Base-by-base conservation (phyloP, 169 alveolate genomes). In the Babesia bovis region DNA sequence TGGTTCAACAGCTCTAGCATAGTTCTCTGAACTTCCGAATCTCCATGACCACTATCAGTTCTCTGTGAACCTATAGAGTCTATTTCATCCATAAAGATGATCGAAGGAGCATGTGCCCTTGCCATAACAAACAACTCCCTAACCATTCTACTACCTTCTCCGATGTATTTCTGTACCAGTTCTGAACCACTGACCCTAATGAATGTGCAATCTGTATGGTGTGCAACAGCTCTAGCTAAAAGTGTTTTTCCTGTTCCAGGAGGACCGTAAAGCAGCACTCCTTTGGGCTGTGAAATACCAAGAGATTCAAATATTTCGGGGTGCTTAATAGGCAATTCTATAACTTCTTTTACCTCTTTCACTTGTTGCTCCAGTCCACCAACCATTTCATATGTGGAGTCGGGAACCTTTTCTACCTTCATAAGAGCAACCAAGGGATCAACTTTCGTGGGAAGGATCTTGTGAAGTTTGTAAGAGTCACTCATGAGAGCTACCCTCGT, bases 321-420 rank as follows among this genome's bases (percentile, higher is more conserved):
- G 85, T 98, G 99, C 77, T 96, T 97, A 52, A 97, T 96, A 4
- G 99, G 99, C 21, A 98, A 93, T 82, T 98, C 99, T 35, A 98
- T 96, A 12, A 97, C 99, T 84, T 98, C 99, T 82, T 97, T 98
- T 26, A 98, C 98, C 87, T 98, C 99, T 82, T 97, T 95, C 13
- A 96, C 97, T 88, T 98, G 98, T 76, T 96, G 94, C 66, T 97
- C 99, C 32, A 98, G 87, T 4, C 99, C 99, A 25, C 99, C 99
- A 0, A 97, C 98, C 99, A 96, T 97, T 79, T 95, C 98, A 72
- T 97, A 96, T 25, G 99, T 97, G 69, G 97, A 92, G 90, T 98
- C 99, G 2, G 99, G 99, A 3, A 97, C 99, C 92, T 98, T 97
- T 90, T 98, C 99, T 1, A 98, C 99, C 84, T 94, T 96, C 99